These are phyloP conservation scores for Saposhnikovia divaricata DNA, from an alignment of 129 eudicot genomes.

Conservation along the genomic window DNA sequence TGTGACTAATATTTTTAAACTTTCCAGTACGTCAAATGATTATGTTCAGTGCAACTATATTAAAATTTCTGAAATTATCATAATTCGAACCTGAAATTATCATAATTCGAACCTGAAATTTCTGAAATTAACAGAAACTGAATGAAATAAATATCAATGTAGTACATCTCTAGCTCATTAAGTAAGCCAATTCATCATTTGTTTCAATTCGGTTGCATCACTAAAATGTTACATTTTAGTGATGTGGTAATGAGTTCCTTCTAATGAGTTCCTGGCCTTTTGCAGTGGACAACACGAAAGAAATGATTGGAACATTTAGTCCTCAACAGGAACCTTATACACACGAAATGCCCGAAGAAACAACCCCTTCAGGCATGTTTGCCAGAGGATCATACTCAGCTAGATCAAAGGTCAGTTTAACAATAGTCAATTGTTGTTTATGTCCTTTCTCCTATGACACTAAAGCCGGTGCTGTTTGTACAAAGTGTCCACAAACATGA, in stretches of 20 bases:
- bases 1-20: slow-evolving; percentile 2
- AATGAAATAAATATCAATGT: no score
- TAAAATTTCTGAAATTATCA: no score
- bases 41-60: slow-evolving; percentile 99
- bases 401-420: slow-evolving; percentile 48
- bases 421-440: not conserved
- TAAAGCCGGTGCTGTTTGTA: not conserved
- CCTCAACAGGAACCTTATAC: slow-evolving; percentile 76
- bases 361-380: slow-evolving; percentile 78
- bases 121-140: no score
- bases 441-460: not conserved
- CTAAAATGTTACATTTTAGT: no score
- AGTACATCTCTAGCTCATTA: no score
- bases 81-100: no score
- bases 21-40: slow-evolving; percentile 87
- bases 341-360: slow-evolving; percentile 78
- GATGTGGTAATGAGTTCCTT: no score
- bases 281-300: slow-evolving; percentile 70
- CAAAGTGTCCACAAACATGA: not conserved
- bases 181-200: no score
- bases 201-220: no score
- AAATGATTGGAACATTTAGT: slow-evolving; percentile 89
- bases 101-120: no score
- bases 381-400: slow-evolving; percentile 93
- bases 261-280: no score